Base-by-base conservation (phyloP, 805 yeast genomes). In the Wickerhamomyces canadensis region DNA sequence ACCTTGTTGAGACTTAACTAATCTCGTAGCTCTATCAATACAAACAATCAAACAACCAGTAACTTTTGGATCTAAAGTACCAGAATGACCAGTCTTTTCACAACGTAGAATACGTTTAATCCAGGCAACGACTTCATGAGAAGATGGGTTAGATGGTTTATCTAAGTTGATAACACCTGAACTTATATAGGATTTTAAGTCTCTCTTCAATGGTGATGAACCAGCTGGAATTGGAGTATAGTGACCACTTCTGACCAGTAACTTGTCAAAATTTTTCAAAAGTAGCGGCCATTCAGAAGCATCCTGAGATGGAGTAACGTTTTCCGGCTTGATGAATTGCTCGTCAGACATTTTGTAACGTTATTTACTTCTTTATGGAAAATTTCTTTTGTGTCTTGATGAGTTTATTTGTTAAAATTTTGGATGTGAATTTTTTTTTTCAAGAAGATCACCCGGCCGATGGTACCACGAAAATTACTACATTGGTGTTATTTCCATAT, bases 81-180 rank as follows among this genome's bases (percentile, higher is more conserved):
- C 98, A 37, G 96, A 86, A 67, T 93, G 98, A 69, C 98, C 98
- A 42, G 98, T 93, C 66, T 93, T 93, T 66, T 93, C 98, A 43
- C 81, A 84, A 64, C 98, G 80, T 57, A 93, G 73, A 52, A 93
- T 93, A 64, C 98, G 76, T 71, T 93, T 93, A 58, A 93, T 79
- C 98, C 98, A 93, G 18, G 98, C 98, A 55, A 93, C 98, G 60
- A 93, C 98, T 72, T 93, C 98, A 68, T 93, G 98, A 38, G 96
- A 87, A 31, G 96, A 86, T 51, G 98, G 98, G 65, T 93, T 93
- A 19, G 96, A 85, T 51, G 98, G 98, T 62, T 93, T 93, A 70
- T 93, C 98, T 54, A 93, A 74, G 70, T 93, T 93, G 61, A 93
- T 91, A 36, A 93, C 95, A 74, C 98, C 98, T 6, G 96, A 81